Percentiles rank a stretch among this genome's conserved stretches.
Conservation (phyloP, 768 basidiomycete genomes). For the Trametes punicea region DNA sequence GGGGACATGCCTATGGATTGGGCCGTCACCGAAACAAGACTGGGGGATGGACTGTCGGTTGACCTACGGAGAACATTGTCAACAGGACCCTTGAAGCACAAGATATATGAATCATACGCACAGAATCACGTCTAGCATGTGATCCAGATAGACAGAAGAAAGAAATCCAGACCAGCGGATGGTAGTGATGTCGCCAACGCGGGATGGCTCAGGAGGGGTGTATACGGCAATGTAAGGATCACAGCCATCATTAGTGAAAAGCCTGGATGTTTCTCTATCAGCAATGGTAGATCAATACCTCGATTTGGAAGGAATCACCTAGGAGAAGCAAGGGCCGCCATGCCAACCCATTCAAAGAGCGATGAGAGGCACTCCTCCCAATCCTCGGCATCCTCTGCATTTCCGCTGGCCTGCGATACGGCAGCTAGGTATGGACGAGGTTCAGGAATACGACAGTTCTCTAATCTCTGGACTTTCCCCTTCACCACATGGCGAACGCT, state of each 20-base stretch:
- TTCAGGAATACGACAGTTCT: slow-evolving; percentile 2
- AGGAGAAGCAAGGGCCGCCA: slow-evolving; percentile 64
- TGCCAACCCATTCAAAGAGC: slow-evolving; percentile 73
- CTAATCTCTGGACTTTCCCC: slow-evolving; percentile 26
- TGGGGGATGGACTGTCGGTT: not conserved
- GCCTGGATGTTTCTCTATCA: slow-evolving; percentile 34
- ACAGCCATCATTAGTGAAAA: slow-evolving; percentile 58
- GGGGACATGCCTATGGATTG: slow-evolving; percentile 47
- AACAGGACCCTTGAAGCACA: not conserved
- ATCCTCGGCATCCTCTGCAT: slow-evolving; percentile 35
- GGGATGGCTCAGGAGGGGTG: slow-evolving; percentile 45
- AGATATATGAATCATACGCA: slow-evolving; percentile 26
- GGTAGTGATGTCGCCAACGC: slow-evolving; percentile 46
- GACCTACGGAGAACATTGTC: not conserved
- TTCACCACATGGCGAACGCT: slow-evolving; percentile 31
- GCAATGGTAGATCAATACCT: not conserved
- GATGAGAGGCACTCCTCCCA: slow-evolving; percentile 43
- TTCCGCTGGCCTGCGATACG: not conserved
- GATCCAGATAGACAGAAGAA: slow-evolving; percentile 48
- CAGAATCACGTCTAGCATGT: slow-evolving; percentile 45
- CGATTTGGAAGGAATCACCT: slow-evolving; percentile 38
- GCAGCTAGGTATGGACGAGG: not conserved
- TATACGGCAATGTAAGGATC: slow-evolving; percentile 72
- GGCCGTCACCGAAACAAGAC: slow-evolving; percentile 44
- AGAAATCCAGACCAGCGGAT: slow-evolving; percentile 63